Conservation (phyloP, 1,284 basidiomycete species). For the Fomitopsis pinicola region DNA sequence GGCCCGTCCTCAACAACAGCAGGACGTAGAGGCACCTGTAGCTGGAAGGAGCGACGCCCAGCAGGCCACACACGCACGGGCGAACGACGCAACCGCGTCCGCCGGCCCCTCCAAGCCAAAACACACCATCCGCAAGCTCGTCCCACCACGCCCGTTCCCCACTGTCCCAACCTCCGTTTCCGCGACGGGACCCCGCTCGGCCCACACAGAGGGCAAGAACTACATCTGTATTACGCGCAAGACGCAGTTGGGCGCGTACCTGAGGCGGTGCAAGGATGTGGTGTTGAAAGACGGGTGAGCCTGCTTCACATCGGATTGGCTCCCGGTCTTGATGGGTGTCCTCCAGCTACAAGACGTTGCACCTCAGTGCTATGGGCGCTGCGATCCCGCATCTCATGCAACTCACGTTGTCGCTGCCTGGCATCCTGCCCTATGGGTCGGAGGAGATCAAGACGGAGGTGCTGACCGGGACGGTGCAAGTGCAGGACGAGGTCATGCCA, state of each 20-base stretch:
- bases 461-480: conserved; percentile 71
- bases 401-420: conserved; percentile 68
- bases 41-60: neutral
- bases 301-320: no score
- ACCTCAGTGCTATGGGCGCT: conserved; percentile 81
- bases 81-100: neutral
- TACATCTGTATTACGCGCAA: conserved; percentile 79
- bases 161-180: conserved; percentile 71
- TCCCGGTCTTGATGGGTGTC: neutral
- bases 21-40: neutral
- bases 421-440: conserved; percentile 65
- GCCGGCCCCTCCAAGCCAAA: conserved; percentile 7
- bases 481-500: conserved; percentile 76
- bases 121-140: conserved; percentile 58
- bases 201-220: conserved; percentile 74
- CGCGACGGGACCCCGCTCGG: conserved; percentile 75
- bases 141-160: conserved; percentile 70
- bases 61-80: neutral
- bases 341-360: conserved; percentile 69
- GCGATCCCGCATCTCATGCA: conserved; percentile 82
- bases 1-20: neutral
- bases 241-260: conserved; percentile 68
- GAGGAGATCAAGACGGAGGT: conserved; percentile 68
- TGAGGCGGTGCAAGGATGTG: conserved; percentile 75
- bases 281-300: conserved; percentile 75